These are phyloP conservation scores for Hemerocallis citrina DNA, from an alignment of 106 monocot genomes.

Conservation along the genomic window DNA sequence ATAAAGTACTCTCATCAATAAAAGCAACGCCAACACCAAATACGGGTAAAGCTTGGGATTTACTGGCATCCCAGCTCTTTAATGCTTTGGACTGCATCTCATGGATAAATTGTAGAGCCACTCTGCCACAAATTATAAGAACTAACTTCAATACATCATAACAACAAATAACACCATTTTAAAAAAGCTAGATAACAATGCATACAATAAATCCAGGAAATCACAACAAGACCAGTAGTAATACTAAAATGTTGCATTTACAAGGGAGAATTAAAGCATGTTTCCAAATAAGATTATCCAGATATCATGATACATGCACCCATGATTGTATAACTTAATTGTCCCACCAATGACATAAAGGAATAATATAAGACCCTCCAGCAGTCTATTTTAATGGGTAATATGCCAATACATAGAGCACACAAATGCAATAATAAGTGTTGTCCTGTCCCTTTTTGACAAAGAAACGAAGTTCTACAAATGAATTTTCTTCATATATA, in stretches of 20 bases:
- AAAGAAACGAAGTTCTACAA: not conserved
- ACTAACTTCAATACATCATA: not conserved
- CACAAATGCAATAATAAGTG: too few relatives aligned
- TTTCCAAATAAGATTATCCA: not conserved
- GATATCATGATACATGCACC: not conserved
- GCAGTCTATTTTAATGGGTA: not conserved
- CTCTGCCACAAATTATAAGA: slow-evolving; percentile 24
- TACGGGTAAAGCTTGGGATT: slow-evolving; percentile 73
- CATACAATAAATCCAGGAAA: too few relatives aligned
- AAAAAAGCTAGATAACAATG: too few relatives aligned
- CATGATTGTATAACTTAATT: not conserved
- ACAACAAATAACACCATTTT: not conserved
- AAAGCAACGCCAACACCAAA: slow-evolving; percentile 87
- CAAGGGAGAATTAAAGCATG: not conserved
- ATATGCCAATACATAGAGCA: too few relatives aligned
- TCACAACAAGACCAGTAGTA: not conserved
- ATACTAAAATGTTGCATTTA: not conserved
- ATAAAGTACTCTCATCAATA: slow-evolving; percentile 59
- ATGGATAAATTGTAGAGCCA: slow-evolving; percentile 83
- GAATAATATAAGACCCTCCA: too few relatives aligned
- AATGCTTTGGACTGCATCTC: slow-evolving; percentile 84
- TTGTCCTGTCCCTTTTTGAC: too few relatives aligned
- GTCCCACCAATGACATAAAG: too few relatives aligned
- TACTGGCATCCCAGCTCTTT: slow-evolving; percentile 88
- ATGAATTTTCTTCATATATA: not conserved